These are phyloP conservation scores for Corynascus novoguineensis DNA, from an alignment of 495 filamentous ascomycete species.

Conservation along the genomic window DNA sequence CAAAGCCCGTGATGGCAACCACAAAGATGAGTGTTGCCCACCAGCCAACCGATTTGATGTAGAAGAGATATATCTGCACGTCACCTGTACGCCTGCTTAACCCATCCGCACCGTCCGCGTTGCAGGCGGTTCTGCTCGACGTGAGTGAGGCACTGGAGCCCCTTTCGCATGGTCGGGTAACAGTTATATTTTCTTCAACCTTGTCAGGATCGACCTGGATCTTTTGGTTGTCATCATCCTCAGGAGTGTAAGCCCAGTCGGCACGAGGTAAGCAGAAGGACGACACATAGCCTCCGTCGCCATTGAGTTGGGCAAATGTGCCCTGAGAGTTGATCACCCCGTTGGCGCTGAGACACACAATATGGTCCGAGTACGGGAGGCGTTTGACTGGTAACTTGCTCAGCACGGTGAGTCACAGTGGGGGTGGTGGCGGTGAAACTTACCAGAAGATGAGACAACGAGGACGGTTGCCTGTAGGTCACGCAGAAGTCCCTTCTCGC, in stretches of 20 bases:
- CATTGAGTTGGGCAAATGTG: constrained; percentile 29
- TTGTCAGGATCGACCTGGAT: not conserved
- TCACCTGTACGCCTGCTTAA: constrained; percentile 43
- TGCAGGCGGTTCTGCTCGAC: not conserved
- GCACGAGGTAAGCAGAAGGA: constrained; percentile 17
- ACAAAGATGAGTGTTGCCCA: constrained; percentile 41
- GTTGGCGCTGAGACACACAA: constrained; percentile 43
- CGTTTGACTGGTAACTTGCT: constrained; percentile 15
- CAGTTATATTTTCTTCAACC: not conserved
- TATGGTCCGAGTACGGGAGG: constrained; percentile 48
- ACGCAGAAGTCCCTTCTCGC: constrained; percentile 37
- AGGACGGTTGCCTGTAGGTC: constrained; percentile 47
- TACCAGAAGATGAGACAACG: constrained; percentile 32
- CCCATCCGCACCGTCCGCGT: not conserved
- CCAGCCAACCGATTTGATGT: constrained; percentile 48
- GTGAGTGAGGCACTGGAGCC: constrained; percentile 17
- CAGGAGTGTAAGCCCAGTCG: constrained; percentile 17
- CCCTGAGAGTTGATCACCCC: constrained; percentile 49
- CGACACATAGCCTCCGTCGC: constrained; percentile 20
- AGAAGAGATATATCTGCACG: constrained; percentile 51
- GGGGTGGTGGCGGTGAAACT: not conserved
- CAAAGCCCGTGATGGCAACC: constrained; percentile 21
- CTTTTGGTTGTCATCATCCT: constrained; percentile 3
- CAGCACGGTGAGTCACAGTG: not conserved
- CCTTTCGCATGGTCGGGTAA: not conserved